Evolutionary conservation across 805 yeast species (phyloP).

Genomic region (Saturnispora hagleri): DNA sequence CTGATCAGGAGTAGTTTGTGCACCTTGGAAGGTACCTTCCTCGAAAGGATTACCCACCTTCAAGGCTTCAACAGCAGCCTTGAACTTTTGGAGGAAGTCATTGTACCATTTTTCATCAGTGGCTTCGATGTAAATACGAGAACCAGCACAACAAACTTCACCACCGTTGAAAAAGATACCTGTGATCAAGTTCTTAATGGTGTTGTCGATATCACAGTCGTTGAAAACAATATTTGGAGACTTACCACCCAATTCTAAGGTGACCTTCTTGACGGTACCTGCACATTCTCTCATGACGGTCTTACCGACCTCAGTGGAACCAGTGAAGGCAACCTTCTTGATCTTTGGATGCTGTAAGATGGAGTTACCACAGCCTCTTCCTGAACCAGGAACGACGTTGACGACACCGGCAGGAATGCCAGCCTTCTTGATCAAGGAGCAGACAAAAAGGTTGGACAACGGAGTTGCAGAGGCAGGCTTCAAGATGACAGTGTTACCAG

Average conservation of each 20-base stretch:
- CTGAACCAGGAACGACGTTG: constrained; percentile 81
- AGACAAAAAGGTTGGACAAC: constrained; percentile 70
- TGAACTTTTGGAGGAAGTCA: constrained; percentile 50
- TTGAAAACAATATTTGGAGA: constrained; percentile 78
- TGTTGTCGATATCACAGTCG: constrained; percentile 59
- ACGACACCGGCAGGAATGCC: constrained; percentile 90
- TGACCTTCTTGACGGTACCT: constrained; percentile 63
- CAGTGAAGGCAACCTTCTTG: constrained; percentile 90
- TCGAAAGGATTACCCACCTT: constrained; percentile 79
- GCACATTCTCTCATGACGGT: constrained; percentile 66
- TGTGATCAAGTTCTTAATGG: constrained; percentile 57
- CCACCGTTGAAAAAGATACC: constrained; percentile 88
- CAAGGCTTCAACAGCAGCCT: constrained; percentile 36
- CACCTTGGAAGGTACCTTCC: constrained; percentile 60
- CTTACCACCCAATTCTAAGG: constrained; percentile 84
- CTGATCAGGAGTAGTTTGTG: constrained; percentile 64
- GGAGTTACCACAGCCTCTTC: constrained; percentile 76
- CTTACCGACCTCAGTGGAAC: constrained; percentile 83
- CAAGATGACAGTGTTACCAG: constrained; percentile 65
- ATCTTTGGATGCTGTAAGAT: constrained; percentile 70
- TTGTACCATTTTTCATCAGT: constrained; percentile 51
- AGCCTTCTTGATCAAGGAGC: constrained; percentile 62
- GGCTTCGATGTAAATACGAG: constrained; percentile 69
- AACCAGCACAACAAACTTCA: constrained; percentile 90
- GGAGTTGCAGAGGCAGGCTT: constrained; percentile 77